phyloP scores from a whole-genome alignment of 2,329 filamentous ascomycete species.

The Fonsecaea pedrosoi region DNA sequence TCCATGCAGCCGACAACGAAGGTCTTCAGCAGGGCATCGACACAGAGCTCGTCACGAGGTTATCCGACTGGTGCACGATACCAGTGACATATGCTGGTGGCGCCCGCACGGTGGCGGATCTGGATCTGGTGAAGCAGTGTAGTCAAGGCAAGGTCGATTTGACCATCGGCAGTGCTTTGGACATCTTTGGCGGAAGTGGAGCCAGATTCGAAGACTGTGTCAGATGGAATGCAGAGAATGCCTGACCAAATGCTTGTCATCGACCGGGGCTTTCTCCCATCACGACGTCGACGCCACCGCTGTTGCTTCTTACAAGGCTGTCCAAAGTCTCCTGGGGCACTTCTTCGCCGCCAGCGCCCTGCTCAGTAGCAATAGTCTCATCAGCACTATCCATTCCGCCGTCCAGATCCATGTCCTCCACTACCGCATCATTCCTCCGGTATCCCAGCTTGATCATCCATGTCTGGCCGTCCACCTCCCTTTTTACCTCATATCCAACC shows the following conservation, averaged over 20 bases:
- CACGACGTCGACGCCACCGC: conserved; percentile 1
- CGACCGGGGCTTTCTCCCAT: not conserved
- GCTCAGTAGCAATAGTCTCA: not conserved
- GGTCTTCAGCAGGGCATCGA: conserved; percentile 92
- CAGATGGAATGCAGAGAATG: conserved; percentile 72
- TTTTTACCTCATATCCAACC: conserved; percentile 15
- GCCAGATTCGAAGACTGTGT: conserved; percentile 91
- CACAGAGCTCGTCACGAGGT: conserved; percentile 75
- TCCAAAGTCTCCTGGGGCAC: not conserved
- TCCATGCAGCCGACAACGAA: conserved; percentile 96
- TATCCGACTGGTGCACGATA: conserved; percentile 86
- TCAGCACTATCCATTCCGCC: not conserved
- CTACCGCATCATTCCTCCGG: not conserved
- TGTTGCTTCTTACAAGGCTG: not conserved
- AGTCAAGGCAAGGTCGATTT: conserved; percentile 85
- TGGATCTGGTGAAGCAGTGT: conserved; percentile 79
- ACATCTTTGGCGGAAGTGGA: conserved; percentile 89
- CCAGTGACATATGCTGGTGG: conserved; percentile 97
- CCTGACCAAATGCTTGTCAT: conserved; percentile 9
- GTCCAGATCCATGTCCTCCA: conserved; percentile 8
- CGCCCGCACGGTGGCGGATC: conserved; percentile 79
- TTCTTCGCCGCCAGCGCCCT: not conserved
- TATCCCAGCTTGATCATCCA: conserved; percentile 16
- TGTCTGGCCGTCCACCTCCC: conserved; percentile 8
- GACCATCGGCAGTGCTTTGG: conserved; percentile 93